phyloP scores from a whole-genome alignment of 495 filamentous ascomycete species.

The Oleoguttula mirabilis region DNA sequence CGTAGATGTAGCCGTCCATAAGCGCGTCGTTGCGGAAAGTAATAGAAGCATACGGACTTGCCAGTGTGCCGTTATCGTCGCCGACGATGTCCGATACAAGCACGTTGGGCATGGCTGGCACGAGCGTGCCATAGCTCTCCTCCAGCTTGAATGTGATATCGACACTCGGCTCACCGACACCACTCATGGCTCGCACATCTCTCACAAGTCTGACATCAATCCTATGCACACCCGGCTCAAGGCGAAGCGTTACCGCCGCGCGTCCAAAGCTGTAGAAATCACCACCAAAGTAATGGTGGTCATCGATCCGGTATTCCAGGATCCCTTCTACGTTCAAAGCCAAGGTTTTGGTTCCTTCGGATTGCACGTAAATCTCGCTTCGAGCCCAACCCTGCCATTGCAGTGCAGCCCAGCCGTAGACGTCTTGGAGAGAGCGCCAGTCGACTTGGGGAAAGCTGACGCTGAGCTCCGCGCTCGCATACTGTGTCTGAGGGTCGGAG shows the following conservation, averaged over 20 bases:
- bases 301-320: constrained; percentile 43
- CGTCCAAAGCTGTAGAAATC: constrained; percentile 43
- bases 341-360: constrained; percentile 24
- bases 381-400: constrained; percentile 51
- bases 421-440: constrained; percentile 39
- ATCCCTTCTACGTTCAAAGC: constrained; percentile 35
- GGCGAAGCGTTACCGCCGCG: constrained; percentile 38
- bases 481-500: neutral
- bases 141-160: constrained; percentile 30
- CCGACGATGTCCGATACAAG: constrained; percentile 38
- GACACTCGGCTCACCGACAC: constrained; percentile 33
- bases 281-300: constrained; percentile 41
- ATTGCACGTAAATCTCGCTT: constrained; percentile 34
- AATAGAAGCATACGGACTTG: constrained; percentile 37
- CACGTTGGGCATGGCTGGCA: constrained; percentile 19
- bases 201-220: constrained; percentile 43
- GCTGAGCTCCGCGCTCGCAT: constrained; percentile 24
- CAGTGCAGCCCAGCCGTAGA: constrained; percentile 49
- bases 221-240: constrained; percentile 38
- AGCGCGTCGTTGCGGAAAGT: constrained; percentile 34
- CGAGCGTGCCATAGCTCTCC: constrained; percentile 14
- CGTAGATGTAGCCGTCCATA: constrained; percentile 28
- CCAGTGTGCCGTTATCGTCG: constrained; percentile 29
- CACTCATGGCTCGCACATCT: constrained; percentile 44
- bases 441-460: constrained; percentile 39